A percentile compares a stretch with the other conserved stretches of the same genome.
Conservation (phyloP, 176 grass and related monocot genomes). For the Carex myosuroides region DNA sequence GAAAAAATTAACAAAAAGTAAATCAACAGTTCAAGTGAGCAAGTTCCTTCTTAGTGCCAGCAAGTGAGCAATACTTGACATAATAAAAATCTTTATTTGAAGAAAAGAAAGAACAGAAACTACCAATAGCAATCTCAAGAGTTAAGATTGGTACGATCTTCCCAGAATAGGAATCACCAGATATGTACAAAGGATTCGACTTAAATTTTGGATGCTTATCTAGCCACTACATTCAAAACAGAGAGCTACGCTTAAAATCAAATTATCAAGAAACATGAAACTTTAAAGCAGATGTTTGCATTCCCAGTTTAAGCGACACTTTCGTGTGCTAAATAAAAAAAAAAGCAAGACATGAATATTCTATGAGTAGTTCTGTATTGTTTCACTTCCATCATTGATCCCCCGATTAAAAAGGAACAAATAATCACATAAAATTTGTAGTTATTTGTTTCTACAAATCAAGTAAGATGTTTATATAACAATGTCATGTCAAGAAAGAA, state of each 20-base stretch:
- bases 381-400: neutral
- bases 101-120: conserved; percentile 2
- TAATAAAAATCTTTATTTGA: neutral
- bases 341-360: neutral
- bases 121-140: conserved; percentile 37
- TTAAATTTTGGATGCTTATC: conserved; percentile 52
- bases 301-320: neutral
- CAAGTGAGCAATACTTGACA: neutral
- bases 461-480: neutral
- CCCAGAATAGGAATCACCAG: conserved; percentile 74
- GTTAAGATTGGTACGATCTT: conserved; percentile 51
- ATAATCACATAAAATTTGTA: neutral
- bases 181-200: conserved; percentile 62
- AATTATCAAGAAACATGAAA: neutral
- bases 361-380: neutral
- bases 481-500: neutral
- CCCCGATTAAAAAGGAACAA: neutral
- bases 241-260: neutral
- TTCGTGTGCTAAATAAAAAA: neutral
- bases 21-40: neutral
- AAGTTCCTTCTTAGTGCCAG: neutral
- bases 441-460: neutral
- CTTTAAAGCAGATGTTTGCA: neutral
- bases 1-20: neutral
- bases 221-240: conserved; percentile 32